Evolutionary conservation across 441 rosid genomes (phyloP).

Genomic region (Viola pubescens): DNA sequence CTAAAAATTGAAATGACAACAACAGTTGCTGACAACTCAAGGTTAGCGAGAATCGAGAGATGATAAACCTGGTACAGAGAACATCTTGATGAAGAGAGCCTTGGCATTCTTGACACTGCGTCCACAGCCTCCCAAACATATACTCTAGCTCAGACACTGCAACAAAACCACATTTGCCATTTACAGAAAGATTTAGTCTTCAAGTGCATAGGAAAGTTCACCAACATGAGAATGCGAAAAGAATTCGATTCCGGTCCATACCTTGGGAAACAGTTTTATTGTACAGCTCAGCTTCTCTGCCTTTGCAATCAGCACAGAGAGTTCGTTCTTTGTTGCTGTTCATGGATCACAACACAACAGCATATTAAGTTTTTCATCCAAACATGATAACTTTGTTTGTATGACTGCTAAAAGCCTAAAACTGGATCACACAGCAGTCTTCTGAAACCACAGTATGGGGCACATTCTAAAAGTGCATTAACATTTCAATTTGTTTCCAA

Average conservation of each 20-base stretch:
- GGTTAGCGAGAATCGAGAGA: background rate
- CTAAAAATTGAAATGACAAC: background rate
- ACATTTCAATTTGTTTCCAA: too few relatives aligned
- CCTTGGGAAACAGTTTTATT: conserved; percentile 86
- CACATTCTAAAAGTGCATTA: too few relatives aligned
- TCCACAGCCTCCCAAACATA: conserved; percentile 86
- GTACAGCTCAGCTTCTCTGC: conserved; percentile 89
- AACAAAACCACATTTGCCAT: conserved; percentile 16
- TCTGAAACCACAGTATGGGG: too few relatives aligned
- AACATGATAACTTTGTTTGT: too few relatives aligned
- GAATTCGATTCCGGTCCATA: conserved; percentile 18
- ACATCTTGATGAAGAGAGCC: conserved; percentile 99
- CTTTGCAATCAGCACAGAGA: conserved; percentile 80
- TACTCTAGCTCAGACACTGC: conserved; percentile 82
- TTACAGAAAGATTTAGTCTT: background rate
- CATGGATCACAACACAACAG: background rate
- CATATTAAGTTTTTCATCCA: too few relatives aligned
- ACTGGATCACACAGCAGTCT: too few relatives aligned
- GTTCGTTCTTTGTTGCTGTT: conserved; percentile 52
- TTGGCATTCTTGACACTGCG: conserved; percentile 96
- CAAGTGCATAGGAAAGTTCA: background rate
- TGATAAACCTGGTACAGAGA: conserved; percentile 76
- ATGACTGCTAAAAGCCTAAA: background rate
- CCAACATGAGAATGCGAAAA: conserved; percentile 3
- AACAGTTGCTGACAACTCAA: background rate